Base-by-base conservation (phyloP, 208 protist genomes). In the Trypanosomatidae sp. region DNA sequence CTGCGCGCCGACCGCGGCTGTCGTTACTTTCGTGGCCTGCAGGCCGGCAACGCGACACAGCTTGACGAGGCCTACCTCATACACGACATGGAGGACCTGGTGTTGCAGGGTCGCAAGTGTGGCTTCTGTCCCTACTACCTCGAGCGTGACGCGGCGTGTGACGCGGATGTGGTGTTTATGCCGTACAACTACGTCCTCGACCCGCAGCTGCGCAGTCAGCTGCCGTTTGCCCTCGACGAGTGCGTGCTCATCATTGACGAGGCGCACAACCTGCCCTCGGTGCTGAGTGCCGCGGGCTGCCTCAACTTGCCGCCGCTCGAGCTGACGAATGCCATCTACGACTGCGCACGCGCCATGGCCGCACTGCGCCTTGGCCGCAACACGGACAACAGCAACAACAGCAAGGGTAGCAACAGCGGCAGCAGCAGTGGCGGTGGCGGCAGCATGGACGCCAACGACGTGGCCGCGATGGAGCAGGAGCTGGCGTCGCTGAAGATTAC, bases 121-220 rank as follows among this genome's bases (percentile, higher is more conserved):
- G 65, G 54, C 11, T 90, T 96, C 52, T 99, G 97, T 61, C 95
- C 97, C 10, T 99, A 96, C 56, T 98, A 80, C 70, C 71, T 80
- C 11, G 68, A 94, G 28, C 75, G 92, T 18, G 88, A 94, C 13
- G 53, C 66, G 7, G 43, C 79, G 22, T 71, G 75, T 20, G 63
- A 58, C 4, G 84, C 96, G 4, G 86, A 98, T 45, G 48, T 99
- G n/a, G 67, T 98, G 3, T 95, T 99, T 48, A 71, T 96, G 68
- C 97, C 97, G 15, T 99, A 99, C 72, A 99, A 98, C 74, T 99
- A 99, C 60, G 42, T 98, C 0, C 69, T 98, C 26, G 96, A 99
- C 53, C 55, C 75, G 2, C 45, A 38, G 0, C 64, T 97, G 22
- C 72, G 92, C 15, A 83, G 83, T 53, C 80, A 79, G 54, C 48